Conservation (phyloP, 108 stramenopile genomes). For the Schizochytrium sp. region DNA sequence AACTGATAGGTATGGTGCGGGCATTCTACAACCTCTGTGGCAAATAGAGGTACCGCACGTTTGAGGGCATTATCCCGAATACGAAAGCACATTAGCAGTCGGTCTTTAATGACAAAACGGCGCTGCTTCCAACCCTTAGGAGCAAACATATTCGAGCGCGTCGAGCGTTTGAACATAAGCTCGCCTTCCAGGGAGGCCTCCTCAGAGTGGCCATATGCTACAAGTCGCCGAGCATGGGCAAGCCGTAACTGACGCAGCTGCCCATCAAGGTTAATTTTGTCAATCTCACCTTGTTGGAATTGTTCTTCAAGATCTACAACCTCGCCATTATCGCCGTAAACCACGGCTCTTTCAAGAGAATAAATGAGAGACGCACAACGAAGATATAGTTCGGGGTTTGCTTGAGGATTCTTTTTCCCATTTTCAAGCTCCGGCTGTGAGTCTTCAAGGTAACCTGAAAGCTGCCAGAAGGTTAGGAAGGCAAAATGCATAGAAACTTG, state of each 20-base stretch:
- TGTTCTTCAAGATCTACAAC: constrained; percentile 84
- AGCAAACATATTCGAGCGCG: constrained; percentile 66
- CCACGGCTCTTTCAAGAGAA: constrained; percentile 92
- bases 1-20: constrained; percentile 75
- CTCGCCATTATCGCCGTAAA: constrained; percentile 83
- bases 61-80: constrained; percentile 10
- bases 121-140: constrained; percentile 85
- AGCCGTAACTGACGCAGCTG: constrained; percentile 77
- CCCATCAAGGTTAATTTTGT: constrained; percentile 83
- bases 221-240: constrained; percentile 66
- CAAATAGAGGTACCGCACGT: constrained; percentile 13
- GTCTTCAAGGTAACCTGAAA: constrained; percentile 97
- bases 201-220: constrained; percentile 17
- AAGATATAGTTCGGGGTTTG: constrained; percentile 87
- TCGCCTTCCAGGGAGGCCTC: constrained; percentile 74
- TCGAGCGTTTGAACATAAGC: constrained; percentile 84
- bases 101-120: constrained; percentile 90
- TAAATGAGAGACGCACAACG: constrained; percentile 91
- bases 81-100: constrained; percentile 87
- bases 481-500: constrained; percentile 97
- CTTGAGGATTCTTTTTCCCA: constrained; percentile 84
- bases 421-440: constrained; percentile 92
- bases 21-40: background rate
- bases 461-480: constrained; percentile 94
- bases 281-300: constrained; percentile 89